These are phyloP conservation scores for Cutaneotrichosporon sp. DNA, from an alignment of 1,284 basidiomycete genomes.

Conservation along the genomic window DNA sequence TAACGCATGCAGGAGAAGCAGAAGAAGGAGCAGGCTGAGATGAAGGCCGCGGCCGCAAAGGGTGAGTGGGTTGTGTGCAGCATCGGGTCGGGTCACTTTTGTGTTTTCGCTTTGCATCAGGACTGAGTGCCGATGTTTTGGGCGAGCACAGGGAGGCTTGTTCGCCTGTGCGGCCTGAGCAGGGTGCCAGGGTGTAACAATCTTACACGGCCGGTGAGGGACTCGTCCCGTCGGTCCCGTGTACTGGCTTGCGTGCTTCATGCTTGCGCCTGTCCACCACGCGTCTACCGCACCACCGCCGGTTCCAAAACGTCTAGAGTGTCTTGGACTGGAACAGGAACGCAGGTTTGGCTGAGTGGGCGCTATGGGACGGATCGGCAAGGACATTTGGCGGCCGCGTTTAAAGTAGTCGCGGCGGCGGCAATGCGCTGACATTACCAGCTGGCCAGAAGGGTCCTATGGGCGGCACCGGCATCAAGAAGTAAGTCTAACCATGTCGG, in stretches of 20 bases:
- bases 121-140: not conserved
- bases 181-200: no score
- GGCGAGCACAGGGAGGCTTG: not conserved
- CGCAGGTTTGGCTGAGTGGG: not conserved
- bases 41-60: conserved; percentile 30
- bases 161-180: no score
- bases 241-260: no score
- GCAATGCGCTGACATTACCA: not conserved
- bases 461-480: conserved; percentile 40
- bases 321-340: no score
- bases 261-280: no score
- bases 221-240: no score
- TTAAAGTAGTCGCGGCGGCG: not conserved
- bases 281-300: no score
- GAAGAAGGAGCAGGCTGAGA: conserved; percentile 35
- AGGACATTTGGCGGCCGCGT: no score
- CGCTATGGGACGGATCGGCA: no score
- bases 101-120: not conserved
- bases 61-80: conserved; percentile 21
- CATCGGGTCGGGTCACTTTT: not conserved
- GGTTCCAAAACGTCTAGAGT: not conserved
- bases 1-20: conserved; percentile 14
- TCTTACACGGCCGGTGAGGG: no score
- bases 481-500: conserved; percentile 23
- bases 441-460: conserved; percentile 28